phyloP scores from a whole-genome alignment of 208 protist species.

The Acanthamoeba castellanii region DNA sequence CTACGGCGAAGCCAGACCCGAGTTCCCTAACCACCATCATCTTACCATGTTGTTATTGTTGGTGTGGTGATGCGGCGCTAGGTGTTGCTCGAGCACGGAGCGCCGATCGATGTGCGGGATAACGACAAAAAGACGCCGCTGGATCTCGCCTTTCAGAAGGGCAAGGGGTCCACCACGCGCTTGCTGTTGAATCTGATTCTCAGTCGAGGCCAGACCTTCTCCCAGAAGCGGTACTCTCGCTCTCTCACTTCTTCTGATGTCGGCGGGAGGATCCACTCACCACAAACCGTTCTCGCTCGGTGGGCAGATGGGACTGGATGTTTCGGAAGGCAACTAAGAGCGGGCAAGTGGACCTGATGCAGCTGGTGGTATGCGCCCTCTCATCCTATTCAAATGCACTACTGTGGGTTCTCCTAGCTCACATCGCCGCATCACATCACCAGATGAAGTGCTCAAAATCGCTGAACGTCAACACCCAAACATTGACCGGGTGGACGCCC shows the following conservation, averaged over 20 bases:
- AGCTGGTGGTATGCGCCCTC: conserved; percentile 39
- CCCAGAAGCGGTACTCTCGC: neutral
- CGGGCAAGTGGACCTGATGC: conserved; percentile 37
- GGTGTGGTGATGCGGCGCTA: neutral
- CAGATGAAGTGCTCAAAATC: conserved; percentile 24
- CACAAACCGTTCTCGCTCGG: neutral
- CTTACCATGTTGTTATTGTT: neutral
- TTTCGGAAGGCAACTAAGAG: conserved; percentile 42
- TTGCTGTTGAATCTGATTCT: conserved; percentile 18
- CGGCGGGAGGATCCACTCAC: neutral
- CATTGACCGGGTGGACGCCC: conserved; percentile 29
- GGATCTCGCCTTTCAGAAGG: conserved; percentile 58
- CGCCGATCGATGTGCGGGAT: neutral
- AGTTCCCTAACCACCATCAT: neutral
- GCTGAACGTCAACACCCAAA: conserved; percentile 48
- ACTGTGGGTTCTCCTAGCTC: neutral
- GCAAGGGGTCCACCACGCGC: neutral
- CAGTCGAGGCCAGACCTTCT: neutral
- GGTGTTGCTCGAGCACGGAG: conserved; percentile 7
- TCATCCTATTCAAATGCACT: too few relatives aligned
- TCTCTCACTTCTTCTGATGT: neutral
- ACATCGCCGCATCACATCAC: neutral
- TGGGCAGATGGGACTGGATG: conserved; percentile 57
- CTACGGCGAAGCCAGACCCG: too few relatives aligned
- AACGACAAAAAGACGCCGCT: conserved; percentile 19